phyloP scores from a whole-genome alignment of 2,329 filamentous ascomycete species.

The Ustulina deusta region DNA sequence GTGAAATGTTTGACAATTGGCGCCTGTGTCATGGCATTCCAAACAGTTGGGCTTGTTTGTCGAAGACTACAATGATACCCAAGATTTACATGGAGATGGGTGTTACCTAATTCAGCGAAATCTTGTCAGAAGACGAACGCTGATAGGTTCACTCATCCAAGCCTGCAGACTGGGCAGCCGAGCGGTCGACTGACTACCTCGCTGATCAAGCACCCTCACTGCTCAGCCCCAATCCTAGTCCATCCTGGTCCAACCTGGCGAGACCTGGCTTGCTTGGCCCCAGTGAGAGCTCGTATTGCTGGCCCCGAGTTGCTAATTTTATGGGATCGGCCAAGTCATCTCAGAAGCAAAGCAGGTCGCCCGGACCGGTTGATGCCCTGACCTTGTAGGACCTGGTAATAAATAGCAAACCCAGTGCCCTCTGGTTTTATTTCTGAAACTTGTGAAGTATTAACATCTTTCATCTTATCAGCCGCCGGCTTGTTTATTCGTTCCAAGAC shows the following conservation, averaged over 20 bases:
- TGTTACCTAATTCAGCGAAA: constrained; percentile 35
- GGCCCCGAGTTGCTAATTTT: constrained; percentile 29
- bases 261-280: constrained; percentile 6
- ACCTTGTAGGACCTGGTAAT: constrained; percentile 14
- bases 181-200: neutral
- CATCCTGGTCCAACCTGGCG: neutral
- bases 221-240: constrained; percentile 20
- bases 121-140: constrained; percentile 5
- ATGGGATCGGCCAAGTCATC: constrained; percentile 24
- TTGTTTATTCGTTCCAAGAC: neutral
- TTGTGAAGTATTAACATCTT: neutral
- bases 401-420: constrained; percentile 3
- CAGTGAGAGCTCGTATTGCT: constrained; percentile 23
- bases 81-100: constrained; percentile 5
- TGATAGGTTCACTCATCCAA: constrained; percentile 29
- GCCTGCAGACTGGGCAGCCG: neutral
- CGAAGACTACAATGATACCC: neutral
- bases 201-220: neutral
- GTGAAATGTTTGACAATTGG: neutral
- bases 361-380: constrained; percentile 23
- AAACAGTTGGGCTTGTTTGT: neutral
- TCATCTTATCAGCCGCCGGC: neutral
- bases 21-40: neutral
- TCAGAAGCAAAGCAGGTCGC: constrained; percentile 12
- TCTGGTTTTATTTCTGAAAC: neutral